Evolutionary conservation across 768 basidiomycete genomes (phyloP).

Genomic region (Termitomyces sp.): DNA sequence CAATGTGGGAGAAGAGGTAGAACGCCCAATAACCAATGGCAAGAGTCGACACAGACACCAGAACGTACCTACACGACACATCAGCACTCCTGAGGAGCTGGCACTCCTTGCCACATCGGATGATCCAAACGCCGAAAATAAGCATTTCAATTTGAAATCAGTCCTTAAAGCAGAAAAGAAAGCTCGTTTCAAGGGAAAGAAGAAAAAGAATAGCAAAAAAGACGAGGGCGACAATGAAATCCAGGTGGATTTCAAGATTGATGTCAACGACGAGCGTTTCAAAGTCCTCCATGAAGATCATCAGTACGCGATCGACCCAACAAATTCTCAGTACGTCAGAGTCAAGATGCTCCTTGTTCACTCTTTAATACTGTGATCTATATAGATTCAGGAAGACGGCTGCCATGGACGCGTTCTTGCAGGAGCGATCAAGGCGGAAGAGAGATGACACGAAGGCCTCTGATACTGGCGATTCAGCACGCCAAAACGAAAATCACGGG

Average conservation of each 20-base stretch:
- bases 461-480: slow-evolving; percentile 10
- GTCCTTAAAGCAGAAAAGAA: slow-evolving; percentile 84
- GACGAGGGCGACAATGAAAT: slow-evolving; percentile 56
- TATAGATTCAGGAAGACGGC: slow-evolving; percentile 89
- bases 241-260: slow-evolving; percentile 78
- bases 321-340: slow-evolving; percentile 81
- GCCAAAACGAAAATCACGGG: not conserved
- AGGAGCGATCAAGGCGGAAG: slow-evolving; percentile 75
- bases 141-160: slow-evolving; percentile 89
- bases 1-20: slow-evolving; percentile 31
- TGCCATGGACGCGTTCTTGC: slow-evolving; percentile 80
- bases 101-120: slow-evolving; percentile 59
- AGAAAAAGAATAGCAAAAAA: slow-evolving; percentile 34
- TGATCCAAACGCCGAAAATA: slow-evolving; percentile 48
- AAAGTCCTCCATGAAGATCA: slow-evolving; percentile 84
- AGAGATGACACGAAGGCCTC: slow-evolving; percentile 26
- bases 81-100: slow-evolving; percentile 62
- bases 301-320: slow-evolving; percentile 93
- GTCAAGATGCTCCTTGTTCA: not conserved
- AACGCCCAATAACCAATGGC: not conserved
- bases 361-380: slow-evolving; percentile 5
- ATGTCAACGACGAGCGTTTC: slow-evolving; percentile 89
- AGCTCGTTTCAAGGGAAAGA: slow-evolving; percentile 40
- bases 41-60: slow-evolving; percentile 16
- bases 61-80: slow-evolving; percentile 23